Evolutionary conservation across 768 basidiomycete species (phyloP).

Genomic region (Lactifluus hygrophoroides): DNA sequence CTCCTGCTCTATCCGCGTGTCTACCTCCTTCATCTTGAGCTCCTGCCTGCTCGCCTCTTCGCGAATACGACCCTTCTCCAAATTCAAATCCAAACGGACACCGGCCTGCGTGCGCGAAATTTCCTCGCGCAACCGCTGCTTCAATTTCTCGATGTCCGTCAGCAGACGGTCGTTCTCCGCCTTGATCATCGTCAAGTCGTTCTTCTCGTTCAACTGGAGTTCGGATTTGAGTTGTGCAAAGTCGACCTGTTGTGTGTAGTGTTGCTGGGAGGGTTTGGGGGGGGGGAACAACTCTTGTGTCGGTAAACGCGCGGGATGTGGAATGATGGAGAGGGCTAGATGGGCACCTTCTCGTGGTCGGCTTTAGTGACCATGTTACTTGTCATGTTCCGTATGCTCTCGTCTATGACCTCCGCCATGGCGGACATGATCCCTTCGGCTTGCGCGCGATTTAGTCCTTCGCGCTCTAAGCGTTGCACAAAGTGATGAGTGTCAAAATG

Average conservation of each 20-base stretch:
- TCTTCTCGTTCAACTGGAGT: slow-evolving; percentile 93
- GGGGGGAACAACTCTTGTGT: neutral
- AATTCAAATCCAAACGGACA: slow-evolving; percentile 87
- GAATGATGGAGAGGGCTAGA: neutral
- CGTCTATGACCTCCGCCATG: slow-evolving; percentile 95
- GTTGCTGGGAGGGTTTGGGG: slow-evolving; percentile 53
- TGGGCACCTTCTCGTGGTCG: slow-evolving; percentile 84
- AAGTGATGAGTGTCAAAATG: slow-evolving; percentile 97
- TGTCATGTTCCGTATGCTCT: slow-evolving; percentile 93
- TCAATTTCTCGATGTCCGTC: slow-evolving; percentile 87
- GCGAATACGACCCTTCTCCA: slow-evolving; percentile 93
- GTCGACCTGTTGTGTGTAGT: slow-evolving; percentile 94
- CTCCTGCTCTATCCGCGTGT: slow-evolving; percentile 94
- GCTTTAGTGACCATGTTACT: slow-evolving; percentile 93
- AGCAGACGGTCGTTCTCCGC: slow-evolving; percentile 93
- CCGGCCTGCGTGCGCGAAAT: slow-evolving; percentile 88
- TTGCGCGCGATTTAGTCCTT: slow-evolving; percentile 84
- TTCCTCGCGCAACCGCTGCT: slow-evolving; percentile 87
- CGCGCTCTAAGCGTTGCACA: slow-evolving; percentile 80
- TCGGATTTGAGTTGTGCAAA: slow-evolving; percentile 96
- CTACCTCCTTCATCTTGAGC: slow-evolving; percentile 95
- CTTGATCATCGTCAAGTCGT: slow-evolving; percentile 91
- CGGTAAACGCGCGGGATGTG: neutral
- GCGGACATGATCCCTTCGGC: slow-evolving; percentile 97
- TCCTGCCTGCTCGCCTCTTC: slow-evolving; percentile 90